A percentile compares a stretch with the other conserved stretches of the same genome.
Conservation (phyloP, 2,329 filamentous ascomycete genomes). For the Botryotinia calthae region DNA sequence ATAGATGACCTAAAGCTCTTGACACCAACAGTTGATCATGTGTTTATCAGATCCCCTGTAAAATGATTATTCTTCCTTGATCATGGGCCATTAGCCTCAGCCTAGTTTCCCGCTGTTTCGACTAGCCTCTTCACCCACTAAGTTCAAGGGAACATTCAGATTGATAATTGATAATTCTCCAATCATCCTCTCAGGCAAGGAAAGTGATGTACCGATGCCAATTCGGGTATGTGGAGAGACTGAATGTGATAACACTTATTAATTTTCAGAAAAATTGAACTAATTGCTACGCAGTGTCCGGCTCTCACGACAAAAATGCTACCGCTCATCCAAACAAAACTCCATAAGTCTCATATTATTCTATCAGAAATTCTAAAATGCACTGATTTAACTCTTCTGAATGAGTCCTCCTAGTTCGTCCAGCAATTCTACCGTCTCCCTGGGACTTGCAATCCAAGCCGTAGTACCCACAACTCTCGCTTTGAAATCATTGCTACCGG, state of each 20-base stretch:
- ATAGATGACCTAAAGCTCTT: background rate
- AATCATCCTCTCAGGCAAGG: background rate
- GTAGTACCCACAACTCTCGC: slow-evolving; percentile 88
- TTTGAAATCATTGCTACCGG: slow-evolving; percentile 96
- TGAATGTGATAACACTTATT: background rate
- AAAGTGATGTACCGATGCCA: background rate
- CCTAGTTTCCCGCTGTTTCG: background rate
- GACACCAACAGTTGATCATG: background rate
- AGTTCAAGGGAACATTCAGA: background rate
- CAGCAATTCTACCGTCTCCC: slow-evolving; percentile 83
- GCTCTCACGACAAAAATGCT: background rate
- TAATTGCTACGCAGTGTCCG: background rate
- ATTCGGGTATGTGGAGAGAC: background rate
- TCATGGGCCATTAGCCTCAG: background rate
- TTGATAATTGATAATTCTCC: background rate
- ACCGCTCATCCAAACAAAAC: background rate
- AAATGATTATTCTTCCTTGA: background rate
- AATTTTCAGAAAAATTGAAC: background rate
- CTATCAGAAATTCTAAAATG: background rate
- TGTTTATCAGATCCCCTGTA: background rate
- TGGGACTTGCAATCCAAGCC: slow-evolving; percentile 92
- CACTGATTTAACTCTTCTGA: background rate
- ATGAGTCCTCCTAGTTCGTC: slow-evolving; percentile 70
- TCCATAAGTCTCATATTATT: background rate
- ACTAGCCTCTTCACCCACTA: background rate